Percentiles rank a stretch among this genome's conserved stretches.
These are phyloP conservation scores for Myxozyma mucilagina DNA, from an alignment of 805 yeast species.

Conservation along the genomic window DNA sequence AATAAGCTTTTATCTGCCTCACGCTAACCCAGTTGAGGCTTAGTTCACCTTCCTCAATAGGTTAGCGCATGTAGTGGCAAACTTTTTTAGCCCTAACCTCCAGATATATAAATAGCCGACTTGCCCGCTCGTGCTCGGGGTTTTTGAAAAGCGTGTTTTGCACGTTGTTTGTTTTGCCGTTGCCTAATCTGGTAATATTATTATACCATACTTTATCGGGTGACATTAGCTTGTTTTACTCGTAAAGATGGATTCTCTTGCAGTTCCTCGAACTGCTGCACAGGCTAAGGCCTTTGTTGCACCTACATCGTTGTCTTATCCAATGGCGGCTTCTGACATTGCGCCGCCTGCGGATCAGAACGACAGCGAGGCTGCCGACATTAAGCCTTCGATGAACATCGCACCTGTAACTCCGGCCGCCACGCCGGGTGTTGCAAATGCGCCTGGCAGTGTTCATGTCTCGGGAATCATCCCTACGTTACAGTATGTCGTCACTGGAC, in stretches of 20 bases:
- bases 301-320: conserved; percentile 62
- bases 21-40: not conserved
- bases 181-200: conserved; percentile 1
- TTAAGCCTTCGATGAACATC: conserved; percentile 28
- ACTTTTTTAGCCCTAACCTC: conserved; percentile 17
- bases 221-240: conserved; percentile 38
- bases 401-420: conserved; percentile 27
- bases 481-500: conserved; percentile 35
- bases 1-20: not conserved
- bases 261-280: conserved; percentile 75
- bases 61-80: not conserved
- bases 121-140: conserved; percentile 9
- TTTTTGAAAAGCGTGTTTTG: not conserved
- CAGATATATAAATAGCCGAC: conserved; percentile 5
- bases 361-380: conserved; percentile 27
- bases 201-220: conserved; percentile 19
- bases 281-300: conserved; percentile 73
- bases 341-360: conserved; percentile 22
- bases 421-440: conserved; percentile 20
- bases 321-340: conserved; percentile 50
- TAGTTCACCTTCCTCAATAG: not conserved
- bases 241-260: conserved; percentile 63
- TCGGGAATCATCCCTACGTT: conserved; percentile 96
- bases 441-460: conserved; percentile 60
- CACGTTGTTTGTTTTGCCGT: not conserved